phyloP scores from a whole-genome alignment of 257 asterid genomes.

The Solanum bulbocastanum region DNA sequence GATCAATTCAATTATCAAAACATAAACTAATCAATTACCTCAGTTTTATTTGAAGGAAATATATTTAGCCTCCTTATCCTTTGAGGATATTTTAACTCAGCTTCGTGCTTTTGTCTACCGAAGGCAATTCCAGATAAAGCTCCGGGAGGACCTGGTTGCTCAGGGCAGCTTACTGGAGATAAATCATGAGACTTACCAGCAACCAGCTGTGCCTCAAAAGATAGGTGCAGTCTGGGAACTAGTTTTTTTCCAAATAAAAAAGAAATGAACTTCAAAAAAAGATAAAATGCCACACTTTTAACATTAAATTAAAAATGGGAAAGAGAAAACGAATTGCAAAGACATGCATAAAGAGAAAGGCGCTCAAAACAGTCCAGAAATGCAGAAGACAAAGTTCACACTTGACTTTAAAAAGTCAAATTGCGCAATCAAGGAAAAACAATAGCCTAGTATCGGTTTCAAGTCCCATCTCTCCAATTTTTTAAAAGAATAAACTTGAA shows the following conservation, averaged over 20 bases:
- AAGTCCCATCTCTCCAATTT: background rate
- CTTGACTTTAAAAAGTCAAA: background rate
- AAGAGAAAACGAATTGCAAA: background rate
- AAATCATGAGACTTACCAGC: slow-evolving; percentile 91
- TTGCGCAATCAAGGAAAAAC: background rate
- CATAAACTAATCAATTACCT: slow-evolving; percentile 39
- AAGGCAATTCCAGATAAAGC: slow-evolving; percentile 38
- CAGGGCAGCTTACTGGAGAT: slow-evolving; percentile 79
- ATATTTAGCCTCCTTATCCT: slow-evolving; percentile 84
- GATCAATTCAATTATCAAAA: background rate
- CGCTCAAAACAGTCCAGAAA: background rate
- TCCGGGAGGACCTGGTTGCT: slow-evolving; percentile 62
- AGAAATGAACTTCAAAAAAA: slow-evolving; percentile 5
- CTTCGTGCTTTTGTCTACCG: slow-evolving; percentile 88
- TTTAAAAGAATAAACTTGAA: background rate
- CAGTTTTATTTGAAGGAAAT: slow-evolving; percentile 82
- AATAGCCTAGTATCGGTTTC: background rate
- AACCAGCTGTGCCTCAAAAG: slow-evolving; percentile 93
- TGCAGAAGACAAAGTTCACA: background rate
- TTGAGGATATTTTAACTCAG: slow-evolving; percentile 80
- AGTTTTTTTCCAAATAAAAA: slow-evolving; percentile 2
- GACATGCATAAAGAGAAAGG: background rate
- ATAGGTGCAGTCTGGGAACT: slow-evolving; percentile 95
- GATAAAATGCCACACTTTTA: background rate
- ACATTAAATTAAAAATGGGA: background rate